Conservation (phyloP, 345 rosid species). For the Eucalyptus erythrocorys region DNA sequence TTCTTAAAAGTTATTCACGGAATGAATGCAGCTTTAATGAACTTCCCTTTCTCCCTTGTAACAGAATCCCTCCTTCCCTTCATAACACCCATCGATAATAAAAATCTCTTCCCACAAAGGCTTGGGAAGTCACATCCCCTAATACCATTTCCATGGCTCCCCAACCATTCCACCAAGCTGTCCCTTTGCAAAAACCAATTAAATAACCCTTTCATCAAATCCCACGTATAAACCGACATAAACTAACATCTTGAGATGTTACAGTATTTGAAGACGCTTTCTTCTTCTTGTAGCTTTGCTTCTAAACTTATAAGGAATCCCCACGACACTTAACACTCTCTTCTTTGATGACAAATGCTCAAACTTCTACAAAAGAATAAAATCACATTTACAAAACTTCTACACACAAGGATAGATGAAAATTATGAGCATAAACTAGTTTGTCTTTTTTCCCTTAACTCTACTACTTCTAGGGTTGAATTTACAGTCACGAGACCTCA, state of each 20-base stretch:
- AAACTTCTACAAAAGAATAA: neutral
- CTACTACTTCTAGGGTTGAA: neutral
- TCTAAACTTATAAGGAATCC: neutral
- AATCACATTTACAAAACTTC: neutral
- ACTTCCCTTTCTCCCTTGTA: rapidly evolving
- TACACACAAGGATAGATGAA: neutral
- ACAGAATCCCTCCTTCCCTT: rapidly evolving
- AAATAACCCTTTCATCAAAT: neutral
- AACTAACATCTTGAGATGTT: neutral
- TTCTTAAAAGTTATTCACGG: too few species aligned
- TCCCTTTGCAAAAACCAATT: neutral
- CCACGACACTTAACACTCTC: neutral
- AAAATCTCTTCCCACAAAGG: neutral
- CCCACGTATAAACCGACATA: neutral
- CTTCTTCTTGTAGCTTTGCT: neutral
- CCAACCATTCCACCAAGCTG: neutral
- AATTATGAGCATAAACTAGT: neutral
- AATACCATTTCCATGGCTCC: neutral
- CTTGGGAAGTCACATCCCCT: neutral
- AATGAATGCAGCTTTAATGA: rapidly evolving
- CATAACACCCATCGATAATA: too few species aligned
- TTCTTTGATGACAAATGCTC: too few species aligned
- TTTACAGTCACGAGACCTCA: neutral
- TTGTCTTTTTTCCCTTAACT: neutral
- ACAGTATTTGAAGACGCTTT: neutral